Conservation (phyloP, 2,329 filamentous ascomycete species). For the Penicillium psychrosexuale region DNA sequence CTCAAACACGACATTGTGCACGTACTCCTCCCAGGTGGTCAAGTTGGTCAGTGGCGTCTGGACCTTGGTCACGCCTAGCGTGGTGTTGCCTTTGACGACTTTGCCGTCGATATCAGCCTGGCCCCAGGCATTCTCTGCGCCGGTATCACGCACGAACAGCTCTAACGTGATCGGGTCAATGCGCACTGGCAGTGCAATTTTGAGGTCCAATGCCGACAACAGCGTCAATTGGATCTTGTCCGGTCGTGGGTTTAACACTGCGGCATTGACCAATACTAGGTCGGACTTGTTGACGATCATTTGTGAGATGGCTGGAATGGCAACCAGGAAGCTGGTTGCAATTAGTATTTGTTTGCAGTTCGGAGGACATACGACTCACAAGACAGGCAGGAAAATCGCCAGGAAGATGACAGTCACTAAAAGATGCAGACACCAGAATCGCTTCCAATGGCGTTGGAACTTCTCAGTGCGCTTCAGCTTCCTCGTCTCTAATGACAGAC, state of each 20-base stretch:
- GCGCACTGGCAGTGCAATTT: constrained; percentile 34
- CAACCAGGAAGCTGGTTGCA: constrained; percentile 37
- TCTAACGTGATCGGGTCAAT: constrained; percentile 36
- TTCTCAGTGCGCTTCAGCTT: constrained; percentile 26
- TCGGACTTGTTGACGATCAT: constrained; percentile 37
- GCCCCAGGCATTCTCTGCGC: constrained; percentile 29
- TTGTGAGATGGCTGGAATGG: constrained; percentile 43
- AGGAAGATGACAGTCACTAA: constrained; percentile 36
- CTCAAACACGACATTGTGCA: constrained; percentile 32
- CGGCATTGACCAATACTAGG: constrained; percentile 36
- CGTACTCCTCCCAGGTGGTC: constrained; percentile 31
- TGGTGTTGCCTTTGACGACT: constrained; percentile 37
- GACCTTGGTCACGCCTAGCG: constrained; percentile 23
- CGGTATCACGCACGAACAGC: constrained; percentile 33
- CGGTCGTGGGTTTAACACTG: constrained; percentile 34
- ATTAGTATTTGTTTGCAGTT: neutral
- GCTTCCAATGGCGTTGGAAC: constrained; percentile 35
- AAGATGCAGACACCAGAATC: constrained; percentile 41
- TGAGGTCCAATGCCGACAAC: constrained; percentile 36
- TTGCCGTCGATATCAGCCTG: constrained; percentile 22
- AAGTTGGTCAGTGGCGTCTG: constrained; percentile 27
- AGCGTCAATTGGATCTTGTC: constrained; percentile 35
- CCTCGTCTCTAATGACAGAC: constrained; percentile 26
- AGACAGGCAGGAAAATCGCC: constrained; percentile 41
- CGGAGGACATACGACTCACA: constrained; percentile 27